phyloP scores from a whole-genome alignment of 768 basidiomycete species.

The Macrolepiota dolichaula region DNA sequence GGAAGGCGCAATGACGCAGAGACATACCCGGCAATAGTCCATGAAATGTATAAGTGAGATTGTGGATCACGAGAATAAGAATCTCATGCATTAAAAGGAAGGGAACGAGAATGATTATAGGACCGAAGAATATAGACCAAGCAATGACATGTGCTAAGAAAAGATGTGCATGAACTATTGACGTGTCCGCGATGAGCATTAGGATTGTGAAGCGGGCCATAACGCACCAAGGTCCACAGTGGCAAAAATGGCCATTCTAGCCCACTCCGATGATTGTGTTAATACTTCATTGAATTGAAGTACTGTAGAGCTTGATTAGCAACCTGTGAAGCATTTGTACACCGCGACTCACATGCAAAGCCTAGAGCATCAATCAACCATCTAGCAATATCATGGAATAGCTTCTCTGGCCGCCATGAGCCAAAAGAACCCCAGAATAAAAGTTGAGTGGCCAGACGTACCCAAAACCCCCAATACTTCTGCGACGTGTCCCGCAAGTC shows the following conservation, averaged over 20 bases:
- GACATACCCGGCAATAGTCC: slow-evolving; percentile 30
- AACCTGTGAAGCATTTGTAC: too few species aligned
- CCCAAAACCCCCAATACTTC: background rate
- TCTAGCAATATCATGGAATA: background rate
- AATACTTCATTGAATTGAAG: slow-evolving; percentile 9
- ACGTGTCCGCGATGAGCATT: background rate
- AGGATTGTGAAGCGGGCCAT: too few species aligned
- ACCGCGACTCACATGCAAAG: background rate
- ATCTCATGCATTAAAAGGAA: slow-evolving; percentile 15
- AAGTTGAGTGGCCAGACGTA: background rate
- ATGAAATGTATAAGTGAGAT: slow-evolving; percentile 32
- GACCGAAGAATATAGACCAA: slow-evolving; percentile 40
- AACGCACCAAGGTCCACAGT: slow-evolving; percentile 3
- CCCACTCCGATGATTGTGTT: slow-evolving; percentile 19
- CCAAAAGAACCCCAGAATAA: background rate
- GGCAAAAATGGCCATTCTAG: background rate
- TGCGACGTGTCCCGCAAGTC: background rate
- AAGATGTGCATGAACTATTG: slow-evolving; percentile 26
- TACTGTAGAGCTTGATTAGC: background rate
- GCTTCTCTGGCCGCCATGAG: background rate
- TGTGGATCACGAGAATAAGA: slow-evolving; percentile 17
- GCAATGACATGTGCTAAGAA: slow-evolving; percentile 27
- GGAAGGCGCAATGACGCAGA: background rate
- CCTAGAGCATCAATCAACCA: background rate
- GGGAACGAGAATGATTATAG: slow-evolving; percentile 27